Evolutionary conservation across 192 early-diverging fungal genomes (phyloP), one percentile per base, ranked within the genome.

Genomic region (Podila minutissima): DNA sequence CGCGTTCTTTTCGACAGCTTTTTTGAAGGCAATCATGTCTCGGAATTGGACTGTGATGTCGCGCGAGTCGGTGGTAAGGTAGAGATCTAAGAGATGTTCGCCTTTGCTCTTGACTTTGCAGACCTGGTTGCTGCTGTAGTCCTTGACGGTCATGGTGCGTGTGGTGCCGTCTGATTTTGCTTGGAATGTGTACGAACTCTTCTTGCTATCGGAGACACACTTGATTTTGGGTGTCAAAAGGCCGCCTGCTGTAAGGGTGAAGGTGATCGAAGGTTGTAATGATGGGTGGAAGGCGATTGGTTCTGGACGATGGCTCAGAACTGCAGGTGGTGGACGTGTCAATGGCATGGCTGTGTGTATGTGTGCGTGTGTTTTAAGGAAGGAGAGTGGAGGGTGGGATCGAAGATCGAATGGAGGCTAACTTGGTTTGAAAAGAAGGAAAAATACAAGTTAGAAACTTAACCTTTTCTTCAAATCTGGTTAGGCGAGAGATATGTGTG

Each of bases 11-110:
- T 73, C 71, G 55, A 73, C 77, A 0, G 77, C 77, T 49, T 81
- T 81, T 57, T 81, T 81, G 62, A 81, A 81, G 19, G 77, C 77
- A 69, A 81, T 38, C 77, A 81, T 81, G 46, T 81, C 77, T 55
- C 77, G 77, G 71, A 81, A 73, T 33, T 81, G 77, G 37, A 81
- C 77, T 22, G 68, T 81, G 62, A 81, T 81, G 48, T 81, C 77
- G 48, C 73, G 72, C 24, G 70, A 72, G 28, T 81, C 77, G 0
- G 77, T 81, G 22, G 77, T 81, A 49, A 81, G 62, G 51, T 81
- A 69, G n/a, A 81, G 71, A 29, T 81, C 77, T 13, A 81, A 41
- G 5, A 81, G 67, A 66, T 81, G 77, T 26, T 81, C 77, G 24
- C 77, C 77, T 33, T 81, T 81, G 67, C 51, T 81, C 71, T 81